Evolutionary conservation across 352 stramenopile species (phyloP), one percentile per base, ranked within the genome.

Genomic region (Phytophthora boehmeriae): DNA sequence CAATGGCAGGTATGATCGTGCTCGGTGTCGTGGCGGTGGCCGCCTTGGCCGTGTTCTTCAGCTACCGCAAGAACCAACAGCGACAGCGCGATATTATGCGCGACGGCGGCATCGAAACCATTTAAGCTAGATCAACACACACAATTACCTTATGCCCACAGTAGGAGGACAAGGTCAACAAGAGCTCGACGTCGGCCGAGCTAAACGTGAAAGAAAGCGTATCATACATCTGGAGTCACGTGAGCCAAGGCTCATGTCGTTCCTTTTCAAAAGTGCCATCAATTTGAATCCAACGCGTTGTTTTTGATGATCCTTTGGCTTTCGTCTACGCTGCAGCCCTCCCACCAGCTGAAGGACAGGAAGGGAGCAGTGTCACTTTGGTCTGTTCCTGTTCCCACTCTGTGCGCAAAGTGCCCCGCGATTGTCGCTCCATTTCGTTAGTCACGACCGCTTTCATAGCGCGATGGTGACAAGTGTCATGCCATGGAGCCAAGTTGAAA

Each of bases 41-140:
- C 0, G 78, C 68, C 38, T 43, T 83, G 42, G 71, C 75, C 32
- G 74, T 86, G 30, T 83, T 88, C 42, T 58, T 80, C 17, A 88
- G 83, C 68, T 90, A 92, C 68, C 75, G 74, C 52, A 92, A 89
- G 73, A 90, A 92, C 62, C 80, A 92, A 71, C 63, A 85, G 53
- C 78, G 78, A 51, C 80, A 92, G 66, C 74, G 67, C 43, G 77
- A 89, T 47, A 88, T 90, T 44, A 86, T 90, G 76, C 74, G 83
- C 59, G 81, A 89, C 32, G 66, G 71, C 44, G 59, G 68, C 20
- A 69, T 76, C 62, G 52, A 80, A 32, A 43, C 71, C 53, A 67
- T 75, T 61, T 80, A 76, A 66, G 30, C 30, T 22, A 49, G 28
- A 13, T 56, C 49, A 68, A 5, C 19, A 45, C 41, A 22, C 38